Conservation (phyloP, 2,329 filamentous ascomycete species). For the Fusarium floridanum region DNA sequence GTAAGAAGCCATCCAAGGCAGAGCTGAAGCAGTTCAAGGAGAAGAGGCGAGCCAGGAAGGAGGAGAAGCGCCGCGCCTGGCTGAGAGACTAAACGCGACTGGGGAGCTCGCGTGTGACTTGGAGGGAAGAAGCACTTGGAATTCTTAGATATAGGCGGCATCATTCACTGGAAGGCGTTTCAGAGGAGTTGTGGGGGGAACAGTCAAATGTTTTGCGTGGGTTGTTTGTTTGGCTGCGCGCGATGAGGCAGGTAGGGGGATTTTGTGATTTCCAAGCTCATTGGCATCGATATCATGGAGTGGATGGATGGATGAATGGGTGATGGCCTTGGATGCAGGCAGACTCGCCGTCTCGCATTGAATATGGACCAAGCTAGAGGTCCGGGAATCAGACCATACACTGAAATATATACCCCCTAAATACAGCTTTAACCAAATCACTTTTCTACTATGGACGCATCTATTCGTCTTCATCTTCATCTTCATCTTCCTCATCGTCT, state of each 20-base stretch:
- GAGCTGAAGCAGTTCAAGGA: constrained; percentile 94
- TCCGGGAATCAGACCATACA: constrained; percentile 28
- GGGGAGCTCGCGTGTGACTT: not conserved
- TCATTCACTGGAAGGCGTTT: constrained; percentile 31
- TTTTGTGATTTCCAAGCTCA: constrained; percentile 1
- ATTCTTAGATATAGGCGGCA: constrained; percentile 12
- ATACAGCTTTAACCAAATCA: constrained; percentile 23
- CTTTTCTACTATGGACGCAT: constrained; percentile 8
- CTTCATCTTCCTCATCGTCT: constrained; percentile 54
- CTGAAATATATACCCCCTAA: constrained; percentile 35
- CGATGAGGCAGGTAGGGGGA: constrained; percentile 8
- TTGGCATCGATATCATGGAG: not conserved
- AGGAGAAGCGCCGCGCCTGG: constrained; percentile 95
- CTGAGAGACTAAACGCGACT: constrained; percentile 75
- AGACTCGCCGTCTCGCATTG: constrained; percentile 32
- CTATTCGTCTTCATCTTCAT: constrained; percentile 41
- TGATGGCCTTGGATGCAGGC: constrained; percentile 30
- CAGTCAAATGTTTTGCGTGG: constrained; percentile 14
- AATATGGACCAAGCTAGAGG: constrained; percentile 35
- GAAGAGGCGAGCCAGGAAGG: constrained; percentile 89
- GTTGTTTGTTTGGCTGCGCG: constrained; percentile 24
- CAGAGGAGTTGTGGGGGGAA: constrained; percentile 33
- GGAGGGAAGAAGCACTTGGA: not conserved
- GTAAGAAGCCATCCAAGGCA: constrained; percentile 85
- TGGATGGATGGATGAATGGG: not conserved